Evolutionary conservation across 78 protist species (phyloP), one percentile per base, ranked within the genome.

Genomic region (Dictyostelium citrinum): DNA sequence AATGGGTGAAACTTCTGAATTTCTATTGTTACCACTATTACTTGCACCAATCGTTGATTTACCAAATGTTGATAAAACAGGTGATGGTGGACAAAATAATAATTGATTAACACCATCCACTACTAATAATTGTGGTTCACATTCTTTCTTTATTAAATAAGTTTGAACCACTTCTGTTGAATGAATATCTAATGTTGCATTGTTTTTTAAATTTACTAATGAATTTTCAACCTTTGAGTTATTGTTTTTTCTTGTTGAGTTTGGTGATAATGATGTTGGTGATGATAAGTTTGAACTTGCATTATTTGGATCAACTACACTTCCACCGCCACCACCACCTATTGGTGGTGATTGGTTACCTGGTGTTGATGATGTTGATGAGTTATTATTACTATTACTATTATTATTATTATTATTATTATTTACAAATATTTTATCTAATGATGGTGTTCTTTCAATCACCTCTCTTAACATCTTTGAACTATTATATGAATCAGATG

Each of bases 21-120:
- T 64, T 64, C 72, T 64, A 24, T 24, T 61, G 6, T 16, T 16
- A 11, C 3, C 2, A 20, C 70, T 37, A 64, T 64, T 16, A n/a
- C 12, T 75, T 22, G 81, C 33, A 20, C 45, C 29, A 22, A 37
- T 74, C 1, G 46, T 74, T 33, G 81, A 74, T 74, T 37, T 71
- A 29, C 90, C 90, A 84, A 84, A 84, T 27, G 83, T 75, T 33
- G 91, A 72, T n/a, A 84, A 24, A 24, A 84, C 83, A 2, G 91
- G 91, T 41, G 92, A 86, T 74, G 92, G 92, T 77, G 92, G 92
- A 14, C 37, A 8, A 20, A 39, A 39, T 17, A 74, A 33, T 74
- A 74, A 74, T 74, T 33, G 71, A 61, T 61, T 61, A 61, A 61
- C 71, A 61, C 71, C 71, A 61, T 61, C 71, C 8, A 61, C 31